Base-by-base conservation (phyloP, 495 filamentous ascomycete species). In the Neurospora terricola region DNA sequence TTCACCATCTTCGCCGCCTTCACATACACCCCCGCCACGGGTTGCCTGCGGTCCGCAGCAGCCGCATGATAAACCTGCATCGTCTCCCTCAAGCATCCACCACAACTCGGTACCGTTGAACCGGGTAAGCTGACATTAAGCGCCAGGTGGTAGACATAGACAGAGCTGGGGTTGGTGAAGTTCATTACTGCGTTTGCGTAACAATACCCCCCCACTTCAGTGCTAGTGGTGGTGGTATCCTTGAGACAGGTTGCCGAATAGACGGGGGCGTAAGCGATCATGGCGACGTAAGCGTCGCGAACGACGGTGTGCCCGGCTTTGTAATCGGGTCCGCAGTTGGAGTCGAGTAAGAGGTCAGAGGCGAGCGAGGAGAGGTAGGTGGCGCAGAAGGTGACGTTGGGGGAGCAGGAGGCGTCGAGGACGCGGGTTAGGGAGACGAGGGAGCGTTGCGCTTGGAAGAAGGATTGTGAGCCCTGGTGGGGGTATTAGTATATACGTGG, bases 111-210 rank as follows among this genome's bases (percentile, higher is more conserved):
- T 21, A 84, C 81, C 23, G 88, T 85, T 5, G 85, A 86, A 5
- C 84, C 84, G 0, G 91, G 89, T 3, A 98, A 81, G 5, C 81
- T 73, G n/a, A 86, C 87, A 37, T 95, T 95, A 45, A 97, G 85
- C 6, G 96, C 92, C 1, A 98, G 83, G 76, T 90, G 93, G 83
- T 98, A 99, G 21, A 94, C 83, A 73, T 94, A 92, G 42, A 89
- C 86, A 78, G 93, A 90, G 36, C 87, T 86, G 0, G 90, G 83
- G 36, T 88, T 91, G 11, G 88, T 85, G 21, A 77, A 76, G 79
- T 97, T 97, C 11, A 91, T 94, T 73, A 93, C 88, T 34, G 94
- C 93, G 76, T 93, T 91, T 72, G 93, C 93, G 78, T 94, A n/a
- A n/a, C n/a, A n/a, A n/a, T n/a, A n/a, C n/a, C n/a, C n/a, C n/a